Evolutionary conservation across 148 eudicot genomes (phyloP).

Genomic region (Silene latifolia): DNA sequence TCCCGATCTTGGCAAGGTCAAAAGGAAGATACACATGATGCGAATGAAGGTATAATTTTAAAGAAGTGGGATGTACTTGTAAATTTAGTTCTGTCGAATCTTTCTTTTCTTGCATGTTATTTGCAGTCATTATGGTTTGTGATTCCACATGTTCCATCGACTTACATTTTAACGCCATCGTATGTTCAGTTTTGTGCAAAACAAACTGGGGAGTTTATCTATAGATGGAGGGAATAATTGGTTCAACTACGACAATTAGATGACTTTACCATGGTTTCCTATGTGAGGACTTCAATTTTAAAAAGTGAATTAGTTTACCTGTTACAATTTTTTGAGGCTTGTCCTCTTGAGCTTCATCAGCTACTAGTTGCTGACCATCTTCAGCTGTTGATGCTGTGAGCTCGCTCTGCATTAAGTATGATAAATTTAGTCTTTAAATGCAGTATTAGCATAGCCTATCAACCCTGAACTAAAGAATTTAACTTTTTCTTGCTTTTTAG

Average conservation of each 20-base stretch:
- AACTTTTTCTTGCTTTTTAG: neutral
- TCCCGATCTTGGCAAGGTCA: neutral
- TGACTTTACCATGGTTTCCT: neutral
- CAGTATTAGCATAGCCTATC: neutral
- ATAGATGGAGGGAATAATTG: neutral
- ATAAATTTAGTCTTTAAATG: conserved; percentile 14
- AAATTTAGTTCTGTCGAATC: neutral
- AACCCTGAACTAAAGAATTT: conserved; percentile 4
- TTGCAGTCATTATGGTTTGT: neutral
- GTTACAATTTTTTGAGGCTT: conserved; percentile 29
- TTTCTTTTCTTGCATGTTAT: neutral
- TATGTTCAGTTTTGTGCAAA: neutral
- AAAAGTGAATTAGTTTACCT: conserved; percentile 30
- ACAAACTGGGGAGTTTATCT: neutral
- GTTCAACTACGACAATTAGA: neutral
- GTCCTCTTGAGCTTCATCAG: conserved; percentile 24
- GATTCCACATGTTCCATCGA: neutral
- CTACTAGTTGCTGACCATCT: conserved; percentile 16
- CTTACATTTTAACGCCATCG: too few relatives aligned
- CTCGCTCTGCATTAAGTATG: conserved; percentile 37
- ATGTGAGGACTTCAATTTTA: neutral
- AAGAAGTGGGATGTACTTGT: neutral
- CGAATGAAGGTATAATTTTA: neutral
- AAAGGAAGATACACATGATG: neutral
- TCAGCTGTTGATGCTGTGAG: conserved; percentile 7